Evolutionary conservation across 129 eudicot genomes (phyloP), one percentile per base, ranked within the genome.

Genomic region (Flaveria bidentis): DNA sequence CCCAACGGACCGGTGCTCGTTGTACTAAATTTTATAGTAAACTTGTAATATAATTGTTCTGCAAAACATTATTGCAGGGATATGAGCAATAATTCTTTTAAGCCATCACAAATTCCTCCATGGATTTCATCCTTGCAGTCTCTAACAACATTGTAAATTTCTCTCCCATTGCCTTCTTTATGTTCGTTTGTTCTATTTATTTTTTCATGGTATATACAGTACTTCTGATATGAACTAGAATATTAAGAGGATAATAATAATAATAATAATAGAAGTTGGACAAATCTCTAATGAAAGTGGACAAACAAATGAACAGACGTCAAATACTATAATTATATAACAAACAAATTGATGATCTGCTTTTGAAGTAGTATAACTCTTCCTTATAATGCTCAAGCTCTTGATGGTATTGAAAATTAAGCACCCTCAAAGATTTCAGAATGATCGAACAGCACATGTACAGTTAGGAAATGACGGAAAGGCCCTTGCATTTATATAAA

Each of bases 61-160:
- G 15, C 50, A 45, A 67, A 61, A 45, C 55, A 2, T 74, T 53
- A 68, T 50, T 81, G 65, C 87, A 89, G 96, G 87, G 95, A 91
- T 68, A 74, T 94, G 86, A 91, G 98, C 93, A 94, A 94, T 75
- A 94, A 94, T 82, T 72, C 88, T 45, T 94, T 94, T 67, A 71
- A 71, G 26, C 58, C 79, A 6, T 76, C 98, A 44, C 85, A 82
- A 67, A 46, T 91, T 80, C 97, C 98, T n/a, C 66, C 84, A 63
- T 93, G 96, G 97, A 46, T 93, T 75, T 49, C 87, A 41, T 77
- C 90, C 69, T 72, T 93, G 72, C 82, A 75, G 55, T 86, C 93
- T 79, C 80, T 93, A 78, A 90, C 92, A 69, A 87, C 97, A 82
- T 55, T 93, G 98, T 93, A 93, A 67, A 75, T 77, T 52, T 86